These are phyloP conservation scores for Decorospora gaudefroyi DNA, from an alignment of 2,329 filamentous ascomycete genomes.

Conservation along the genomic window DNA sequence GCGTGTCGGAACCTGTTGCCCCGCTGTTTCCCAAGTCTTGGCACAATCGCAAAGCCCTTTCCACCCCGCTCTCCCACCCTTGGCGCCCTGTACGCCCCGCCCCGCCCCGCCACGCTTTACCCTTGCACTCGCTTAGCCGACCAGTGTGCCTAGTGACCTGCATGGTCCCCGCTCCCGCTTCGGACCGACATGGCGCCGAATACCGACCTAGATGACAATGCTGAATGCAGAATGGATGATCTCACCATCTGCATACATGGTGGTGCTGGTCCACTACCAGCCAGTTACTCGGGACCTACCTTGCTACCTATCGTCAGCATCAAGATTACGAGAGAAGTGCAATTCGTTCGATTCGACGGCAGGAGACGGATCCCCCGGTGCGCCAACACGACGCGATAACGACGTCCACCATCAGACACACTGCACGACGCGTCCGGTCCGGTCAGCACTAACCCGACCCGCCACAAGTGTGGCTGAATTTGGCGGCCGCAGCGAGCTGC, in stretches of 20 bases:
- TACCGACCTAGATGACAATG: too few species aligned
- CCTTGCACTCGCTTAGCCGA: constrained; percentile 2
- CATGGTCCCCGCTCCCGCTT: not conserved
- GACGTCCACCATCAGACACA: constrained; percentile 2
- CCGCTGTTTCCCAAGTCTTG: constrained; percentile 19
- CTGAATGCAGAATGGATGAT: constrained; percentile 8
- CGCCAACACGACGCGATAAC: constrained; percentile 1
- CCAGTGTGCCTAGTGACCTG: not conserved
- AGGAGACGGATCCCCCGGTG: not conserved
- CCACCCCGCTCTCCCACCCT: constrained; percentile 3
- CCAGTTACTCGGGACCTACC: constrained; percentile 2
- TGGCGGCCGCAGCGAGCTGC: too few species aligned
- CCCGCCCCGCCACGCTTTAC: not conserved
- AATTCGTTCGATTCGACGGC: not conserved
- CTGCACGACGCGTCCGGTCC: not conserved
- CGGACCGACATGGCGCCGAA: not conserved
- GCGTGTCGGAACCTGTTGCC: constrained; percentile 24
- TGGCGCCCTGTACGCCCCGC: not conserved
- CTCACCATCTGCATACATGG: constrained; percentile 8
- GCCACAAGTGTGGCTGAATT: constrained; percentile 6
- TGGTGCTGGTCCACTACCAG: constrained; percentile 7
- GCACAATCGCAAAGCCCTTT: not conserved
- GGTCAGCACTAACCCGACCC: constrained; percentile 1
- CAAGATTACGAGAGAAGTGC: constrained; percentile 8
- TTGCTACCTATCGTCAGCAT: not conserved